Percentiles rank a stretch among this genome's conserved stretches.
Evolutionary conservation across 2,329 filamentous ascomycete species (phyloP).

Genomic region (Diatrype stigma): DNA sequence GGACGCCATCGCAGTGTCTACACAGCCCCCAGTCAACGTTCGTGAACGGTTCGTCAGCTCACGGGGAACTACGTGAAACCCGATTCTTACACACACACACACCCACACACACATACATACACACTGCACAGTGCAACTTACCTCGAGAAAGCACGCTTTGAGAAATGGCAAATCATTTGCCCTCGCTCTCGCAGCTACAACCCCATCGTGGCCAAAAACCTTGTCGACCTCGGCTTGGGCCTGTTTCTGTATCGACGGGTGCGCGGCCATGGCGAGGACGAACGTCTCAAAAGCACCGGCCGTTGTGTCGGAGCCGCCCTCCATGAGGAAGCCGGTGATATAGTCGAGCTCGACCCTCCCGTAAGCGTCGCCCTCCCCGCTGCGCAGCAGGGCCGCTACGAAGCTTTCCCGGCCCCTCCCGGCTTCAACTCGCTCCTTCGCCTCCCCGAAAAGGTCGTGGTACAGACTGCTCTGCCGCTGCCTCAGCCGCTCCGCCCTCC

Average conservation of each 20-base stretch:
- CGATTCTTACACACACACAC: too few species aligned
- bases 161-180: slow-evolving; percentile 37
- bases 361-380: slow-evolving; percentile 17
- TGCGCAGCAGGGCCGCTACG: slow-evolving; percentile 5
- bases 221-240: slow-evolving; percentile 38
- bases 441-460: slow-evolving; percentile 9
- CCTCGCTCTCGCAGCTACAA: slow-evolving; percentile 34
- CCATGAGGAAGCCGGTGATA: slow-evolving; percentile 32
- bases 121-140: slow-evolving; percentile 7
- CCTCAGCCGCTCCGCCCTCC: slow-evolving; percentile 4
- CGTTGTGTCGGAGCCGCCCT: slow-evolving; percentile 41
- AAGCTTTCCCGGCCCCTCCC: slow-evolving; percentile 11
- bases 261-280: slow-evolving; percentile 42
- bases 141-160: slow-evolving; percentile 39
- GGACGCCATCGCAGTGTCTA: slow-evolving; percentile 18
- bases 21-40: slow-evolving; percentile 9
- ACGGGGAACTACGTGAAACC: too few species aligned
- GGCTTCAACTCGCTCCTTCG: slow-evolving; percentile 6
- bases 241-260: slow-evolving; percentile 36
- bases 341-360: slow-evolving; percentile 29
- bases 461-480: slow-evolving; percentile 12
- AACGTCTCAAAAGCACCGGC: slow-evolving; percentile 37
- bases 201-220: slow-evolving; percentile 34
- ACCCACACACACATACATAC: slow-evolving; percentile 36
- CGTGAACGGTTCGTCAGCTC: too few species aligned